These are phyloP conservation scores for Tuctoria greenei DNA, from an alignment of 176 grass and related monocot genomes.

Conservation along the genomic window DNA sequence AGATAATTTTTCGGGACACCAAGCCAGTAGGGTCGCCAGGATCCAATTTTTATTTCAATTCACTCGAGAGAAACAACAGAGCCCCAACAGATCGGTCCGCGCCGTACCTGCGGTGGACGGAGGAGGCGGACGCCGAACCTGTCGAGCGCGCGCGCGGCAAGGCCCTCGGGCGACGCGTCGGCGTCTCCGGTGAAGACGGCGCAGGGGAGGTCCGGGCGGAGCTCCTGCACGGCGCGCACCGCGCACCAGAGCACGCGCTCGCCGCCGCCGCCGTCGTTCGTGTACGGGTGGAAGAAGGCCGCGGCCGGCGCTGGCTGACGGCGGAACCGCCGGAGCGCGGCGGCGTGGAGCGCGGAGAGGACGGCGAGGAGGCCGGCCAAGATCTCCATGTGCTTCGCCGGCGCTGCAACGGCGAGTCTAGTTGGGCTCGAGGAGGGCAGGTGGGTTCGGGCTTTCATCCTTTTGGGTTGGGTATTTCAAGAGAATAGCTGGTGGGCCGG, in stretches of 20 bases:
- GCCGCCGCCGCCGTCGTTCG: conserved; percentile 89
- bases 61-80: not conserved
- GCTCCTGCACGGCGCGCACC: conserved; percentile 73
- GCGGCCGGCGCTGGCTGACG: conserved; percentile 1
- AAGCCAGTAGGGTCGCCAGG: not conserved
- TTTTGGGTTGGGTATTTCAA: not conserved
- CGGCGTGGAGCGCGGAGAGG: conserved; percentile 26
- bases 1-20: not conserved
- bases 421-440: not conserved
- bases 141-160: conserved; percentile 57
- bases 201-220: conserved; percentile 61
- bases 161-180: conserved; percentile 60
- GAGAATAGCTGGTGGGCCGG: not conserved
- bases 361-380: conserved; percentile 35
- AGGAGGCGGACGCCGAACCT: conserved; percentile 75
- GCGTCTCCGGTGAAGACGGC: conserved; percentile 75
- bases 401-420: not conserved
- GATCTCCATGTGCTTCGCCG: conserved; percentile 49
- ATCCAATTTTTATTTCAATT: conserved; percentile 9
- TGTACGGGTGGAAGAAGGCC: conserved; percentile 93
- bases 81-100: not conserved
- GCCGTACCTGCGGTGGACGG: conserved; percentile 57
- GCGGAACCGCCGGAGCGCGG: conserved; percentile 18
- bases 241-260: conserved; percentile 96
- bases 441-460: not conserved